Conservation (phyloP, 1,284 basidiomycete species). For the Leccinum subspadiceum region DNA sequence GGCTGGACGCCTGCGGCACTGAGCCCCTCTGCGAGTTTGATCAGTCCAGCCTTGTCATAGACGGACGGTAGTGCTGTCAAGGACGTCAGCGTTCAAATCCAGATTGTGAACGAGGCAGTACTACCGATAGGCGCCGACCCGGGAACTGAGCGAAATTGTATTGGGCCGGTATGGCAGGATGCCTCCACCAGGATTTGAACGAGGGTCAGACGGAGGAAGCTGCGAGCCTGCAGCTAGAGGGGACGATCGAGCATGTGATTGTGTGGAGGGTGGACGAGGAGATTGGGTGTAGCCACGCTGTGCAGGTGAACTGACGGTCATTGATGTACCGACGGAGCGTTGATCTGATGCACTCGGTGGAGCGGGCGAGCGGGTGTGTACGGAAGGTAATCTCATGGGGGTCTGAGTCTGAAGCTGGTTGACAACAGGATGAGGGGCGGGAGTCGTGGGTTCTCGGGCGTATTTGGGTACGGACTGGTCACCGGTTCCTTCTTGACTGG, state of each 20-base stretch:
- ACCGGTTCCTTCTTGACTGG: conserved; percentile 31
- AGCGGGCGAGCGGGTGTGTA: too few species aligned
- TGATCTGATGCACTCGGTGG: conserved; percentile 20
- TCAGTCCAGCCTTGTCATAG: conserved; percentile 92
- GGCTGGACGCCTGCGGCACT: conserved; percentile 82
- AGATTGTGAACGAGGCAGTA: conserved; percentile 2
- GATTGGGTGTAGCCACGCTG: conserved; percentile 36
- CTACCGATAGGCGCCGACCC: conserved; percentile 27
- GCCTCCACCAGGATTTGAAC: conserved; percentile 27
- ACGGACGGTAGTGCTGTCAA: conserved; percentile 86
- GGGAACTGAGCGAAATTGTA: conserved; percentile 25
- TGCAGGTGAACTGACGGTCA: conserved; percentile 27
- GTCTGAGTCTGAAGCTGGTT: conserved; percentile 9
- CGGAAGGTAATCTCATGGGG: too few species aligned
- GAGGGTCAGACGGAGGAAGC: conserved; percentile 30
- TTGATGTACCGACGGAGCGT: conserved; percentile 17
- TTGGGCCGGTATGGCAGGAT: conserved; percentile 21
- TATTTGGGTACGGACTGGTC: conserved; percentile 27
- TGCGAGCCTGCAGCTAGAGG: conserved; percentile 31
- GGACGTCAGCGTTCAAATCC: conserved; percentile 10
- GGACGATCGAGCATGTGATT: conserved; percentile 31
- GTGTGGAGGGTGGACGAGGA: conserved; percentile 33
- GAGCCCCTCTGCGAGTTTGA: conserved; percentile 88
- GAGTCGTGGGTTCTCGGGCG: conserved; percentile 28
- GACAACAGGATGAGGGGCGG: conserved; percentile 6